Base-by-base conservation (phyloP, 768 basidiomycete genomes). In the Amanita rubescens region DNA sequence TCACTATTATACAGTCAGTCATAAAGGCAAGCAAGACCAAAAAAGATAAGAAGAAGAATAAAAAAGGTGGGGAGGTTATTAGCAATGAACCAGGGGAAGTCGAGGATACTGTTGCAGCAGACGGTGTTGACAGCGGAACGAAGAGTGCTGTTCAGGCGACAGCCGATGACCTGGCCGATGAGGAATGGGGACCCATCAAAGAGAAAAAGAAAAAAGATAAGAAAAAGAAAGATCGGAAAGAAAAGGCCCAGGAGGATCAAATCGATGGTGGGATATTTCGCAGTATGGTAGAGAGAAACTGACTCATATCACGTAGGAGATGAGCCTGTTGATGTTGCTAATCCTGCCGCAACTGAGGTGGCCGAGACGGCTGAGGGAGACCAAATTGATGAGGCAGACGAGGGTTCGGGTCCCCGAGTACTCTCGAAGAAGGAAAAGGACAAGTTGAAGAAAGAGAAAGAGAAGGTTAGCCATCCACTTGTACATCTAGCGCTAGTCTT, bases 381-480 rank as follows among this genome's bases (percentile, higher is more conserved):
- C 27, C 19, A 20, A 25, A 75, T 67, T 19, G 78, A 71, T 20
- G 81, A 76, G 6, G 83, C 73, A n/a, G 77, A 68, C 35, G 80
- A 78, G 27, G 83, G 77, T 48, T 69, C 69, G 46, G 89, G 80
- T 12, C 73, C 74, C 3, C 84, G 86, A 69, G 65, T 95, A 30
- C 69, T 96, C 33, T 85, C 87, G 15, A 97, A 97, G 74, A 96
- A 95, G 67, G 91, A 98, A 76, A 97, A 97, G 72, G 94, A 97
- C 67, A 85, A 85, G 66, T 74, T 95, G 56, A 97, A 98, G 81
- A 98, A 97, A 72, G 94, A 97, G 70, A 82, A 84, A 49, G 94
- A 96, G 74, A 96, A 96, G 86, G 93, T 86, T 33, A 45, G n/a
- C 51, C 9, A 5, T 25, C 56, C 38, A 50, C 32, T 39, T 14